phyloP scores from a whole-genome alignment of 495 filamentous ascomycete species.

The Penicillium egyptiacum region DNA sequence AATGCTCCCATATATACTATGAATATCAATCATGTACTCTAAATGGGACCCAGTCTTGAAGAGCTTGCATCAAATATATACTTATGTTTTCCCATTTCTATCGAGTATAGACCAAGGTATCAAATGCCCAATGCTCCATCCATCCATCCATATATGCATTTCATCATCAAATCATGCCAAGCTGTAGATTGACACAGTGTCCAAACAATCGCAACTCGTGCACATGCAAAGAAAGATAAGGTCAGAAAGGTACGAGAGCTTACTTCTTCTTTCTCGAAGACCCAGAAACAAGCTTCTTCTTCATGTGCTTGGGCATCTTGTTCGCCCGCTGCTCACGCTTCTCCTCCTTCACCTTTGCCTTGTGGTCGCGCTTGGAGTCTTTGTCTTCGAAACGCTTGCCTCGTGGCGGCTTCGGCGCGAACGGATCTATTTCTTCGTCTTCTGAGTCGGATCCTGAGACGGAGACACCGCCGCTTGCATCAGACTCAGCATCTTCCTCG shows the following conservation, averaged over 20 bases:
- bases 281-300: slow-evolving; percentile 59
- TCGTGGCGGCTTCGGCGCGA: slow-evolving; percentile 67
- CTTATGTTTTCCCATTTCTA: slow-evolving; percentile 17
- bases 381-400: slow-evolving; percentile 93
- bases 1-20: background rate
- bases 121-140: slow-evolving; percentile 36
- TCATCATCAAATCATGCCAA: slow-evolving; percentile 35
- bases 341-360: slow-evolving; percentile 88
- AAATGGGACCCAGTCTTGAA: background rate
- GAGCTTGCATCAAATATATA: slow-evolving; percentile 1
- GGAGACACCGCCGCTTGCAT: slow-evolving; percentile 50
- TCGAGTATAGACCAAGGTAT: slow-evolving; percentile 32
- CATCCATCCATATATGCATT: slow-evolving; percentile 31
- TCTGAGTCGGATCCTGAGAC: slow-evolving; percentile 48
- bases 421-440: slow-evolving; percentile 48
- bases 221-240: slow-evolving; percentile 19
- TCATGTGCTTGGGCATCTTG: slow-evolving; percentile 93
- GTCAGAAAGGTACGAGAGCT: slow-evolving; percentile 6
- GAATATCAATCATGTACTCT: background rate
- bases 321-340: slow-evolving; percentile 87
- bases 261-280: slow-evolving; percentile 51
- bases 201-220: slow-evolving; percentile 17
- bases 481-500: slow-evolving; percentile 43
- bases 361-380: slow-evolving; percentile 83
- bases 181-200: slow-evolving; percentile 7